phyloP scores from a whole-genome alignment of 768 basidiomycete species.

The Leucocoprinus leucothites region DNA sequence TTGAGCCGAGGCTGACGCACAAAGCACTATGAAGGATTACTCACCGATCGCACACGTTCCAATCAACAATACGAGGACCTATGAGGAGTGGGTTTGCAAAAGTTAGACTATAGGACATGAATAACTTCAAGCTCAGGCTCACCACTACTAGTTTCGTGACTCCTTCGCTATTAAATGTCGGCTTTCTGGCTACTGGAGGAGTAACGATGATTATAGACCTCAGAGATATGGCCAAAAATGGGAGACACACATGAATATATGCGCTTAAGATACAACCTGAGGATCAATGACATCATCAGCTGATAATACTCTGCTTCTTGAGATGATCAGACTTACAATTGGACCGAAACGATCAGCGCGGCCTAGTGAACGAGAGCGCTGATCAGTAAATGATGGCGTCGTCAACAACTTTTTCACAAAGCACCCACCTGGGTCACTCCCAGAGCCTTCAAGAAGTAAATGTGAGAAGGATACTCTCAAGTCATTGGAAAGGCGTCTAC shows the following conservation, averaged over 20 bases:
- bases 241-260: not conserved
- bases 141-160: not conserved
- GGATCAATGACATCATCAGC: not conserved
- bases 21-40: too few relatives aligned
- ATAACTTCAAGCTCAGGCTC: not conserved
- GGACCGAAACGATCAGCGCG: not conserved
- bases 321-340: not conserved
- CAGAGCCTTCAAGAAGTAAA: too few relatives aligned
- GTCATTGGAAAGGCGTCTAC: too few relatives aligned
- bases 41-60: not conserved
- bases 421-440: too few relatives aligned
- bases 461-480: too few relatives aligned
- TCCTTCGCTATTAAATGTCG: not conserved
- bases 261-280: not conserved
- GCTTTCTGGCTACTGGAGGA: not conserved
- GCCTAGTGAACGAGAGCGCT: not conserved
- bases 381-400: too few relatives aligned
- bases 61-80: not conserved
- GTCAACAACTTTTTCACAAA: too few relatives aligned
- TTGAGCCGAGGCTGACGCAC: too few relatives aligned
- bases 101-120: too few relatives aligned
- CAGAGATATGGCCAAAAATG: not conserved
- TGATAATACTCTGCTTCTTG: not conserved
- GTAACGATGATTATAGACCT: not conserved
- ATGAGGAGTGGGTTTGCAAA: too few relatives aligned